A percentile compares a stretch with the other conserved stretches of the same genome.
Evolutionary conservation across 2,329 filamentous ascomycete genomes (phyloP).

Genomic region (Pseudofabraea citricarpa): DNA sequence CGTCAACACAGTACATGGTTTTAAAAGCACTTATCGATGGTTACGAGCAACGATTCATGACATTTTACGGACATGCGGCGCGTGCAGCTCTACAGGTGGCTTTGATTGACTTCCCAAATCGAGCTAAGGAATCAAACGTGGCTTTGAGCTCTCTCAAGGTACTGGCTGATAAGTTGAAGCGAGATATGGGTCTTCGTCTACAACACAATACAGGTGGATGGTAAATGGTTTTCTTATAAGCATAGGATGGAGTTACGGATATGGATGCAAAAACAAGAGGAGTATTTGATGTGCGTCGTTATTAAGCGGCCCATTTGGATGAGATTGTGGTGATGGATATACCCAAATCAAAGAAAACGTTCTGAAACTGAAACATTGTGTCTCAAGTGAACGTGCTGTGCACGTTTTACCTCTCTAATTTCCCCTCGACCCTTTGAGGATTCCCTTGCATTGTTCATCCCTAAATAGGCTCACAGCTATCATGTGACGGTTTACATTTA

Average conservation of each 20-base stretch:
- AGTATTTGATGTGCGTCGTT: neutral
- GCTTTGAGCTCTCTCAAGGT: constrained; percentile 49
- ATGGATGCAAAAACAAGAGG: too few relatives aligned
- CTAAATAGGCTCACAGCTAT: too few relatives aligned
- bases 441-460: too few relatives aligned
- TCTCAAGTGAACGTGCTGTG: too few relatives aligned
- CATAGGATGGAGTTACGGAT: constrained; percentile 1
- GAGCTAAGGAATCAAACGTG: constrained; percentile 39
- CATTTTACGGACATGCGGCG: constrained; percentile 75
- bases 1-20: constrained; percentile 69
- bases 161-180: constrained; percentile 47
- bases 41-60: constrained; percentile 70
- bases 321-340: too few relatives aligned
- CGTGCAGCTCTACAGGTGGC: constrained; percentile 66
- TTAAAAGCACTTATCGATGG: constrained; percentile 68
- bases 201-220: neutral
- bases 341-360: too few relatives aligned
- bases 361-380: too few relatives aligned
- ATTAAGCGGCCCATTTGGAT: too few relatives aligned
- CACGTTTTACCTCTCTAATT: too few relatives aligned
- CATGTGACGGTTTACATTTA: too few relatives aligned
- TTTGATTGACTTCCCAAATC: constrained; percentile 67
- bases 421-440: too few relatives aligned
- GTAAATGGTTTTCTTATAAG: neutral
- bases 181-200: constrained; percentile 36